phyloP scores from a whole-genome alignment of 225 moss, liverwort and hornwort species.

The Sphagnum tenellum region DNA sequence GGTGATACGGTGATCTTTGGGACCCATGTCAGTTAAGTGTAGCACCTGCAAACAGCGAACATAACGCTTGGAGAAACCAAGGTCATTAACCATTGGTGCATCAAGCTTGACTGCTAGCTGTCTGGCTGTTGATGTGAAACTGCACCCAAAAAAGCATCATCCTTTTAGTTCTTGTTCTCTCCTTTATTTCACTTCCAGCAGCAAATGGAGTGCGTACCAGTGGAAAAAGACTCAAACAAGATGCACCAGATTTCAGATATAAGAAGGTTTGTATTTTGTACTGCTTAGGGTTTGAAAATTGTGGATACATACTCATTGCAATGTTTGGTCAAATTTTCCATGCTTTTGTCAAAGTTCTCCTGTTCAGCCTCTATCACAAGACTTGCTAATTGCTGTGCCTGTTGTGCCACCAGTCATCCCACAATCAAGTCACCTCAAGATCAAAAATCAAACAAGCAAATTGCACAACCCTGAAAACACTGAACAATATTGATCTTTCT shows the following conservation, averaged over 20 bases:
- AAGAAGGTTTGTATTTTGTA: no score
- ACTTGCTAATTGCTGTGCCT: constrained; percentile 52
- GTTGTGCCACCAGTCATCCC: constrained; percentile 9
- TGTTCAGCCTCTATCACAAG: constrained; percentile 61
- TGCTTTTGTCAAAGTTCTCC: constrained; percentile 54
- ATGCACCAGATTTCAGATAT: no score
- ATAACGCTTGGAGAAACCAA: constrained; percentile 73
- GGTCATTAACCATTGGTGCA: constrained; percentile 61
- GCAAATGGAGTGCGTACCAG: no score
- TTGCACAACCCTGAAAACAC: no score
- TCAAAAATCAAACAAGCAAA: no score
- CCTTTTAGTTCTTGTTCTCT: no score
- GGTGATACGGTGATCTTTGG: no score
- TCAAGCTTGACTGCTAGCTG: constrained; percentile 60
- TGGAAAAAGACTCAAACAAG: no score
- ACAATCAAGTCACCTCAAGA: neutral
- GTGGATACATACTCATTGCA: constrained; percentile 52
- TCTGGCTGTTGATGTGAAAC: constrained; percentile 59
- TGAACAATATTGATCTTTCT: no score
- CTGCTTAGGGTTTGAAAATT: no score
- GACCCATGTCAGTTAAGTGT: no score
- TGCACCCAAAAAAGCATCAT: constrained; percentile 8
- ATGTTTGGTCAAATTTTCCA: constrained; percentile 62
- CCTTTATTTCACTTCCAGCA: no score
- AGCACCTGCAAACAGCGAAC: constrained; percentile 72